Conservation (phyloP, 2,329 filamentous ascomycete genomes). For the Pseudopithomyces chartarum region DNA sequence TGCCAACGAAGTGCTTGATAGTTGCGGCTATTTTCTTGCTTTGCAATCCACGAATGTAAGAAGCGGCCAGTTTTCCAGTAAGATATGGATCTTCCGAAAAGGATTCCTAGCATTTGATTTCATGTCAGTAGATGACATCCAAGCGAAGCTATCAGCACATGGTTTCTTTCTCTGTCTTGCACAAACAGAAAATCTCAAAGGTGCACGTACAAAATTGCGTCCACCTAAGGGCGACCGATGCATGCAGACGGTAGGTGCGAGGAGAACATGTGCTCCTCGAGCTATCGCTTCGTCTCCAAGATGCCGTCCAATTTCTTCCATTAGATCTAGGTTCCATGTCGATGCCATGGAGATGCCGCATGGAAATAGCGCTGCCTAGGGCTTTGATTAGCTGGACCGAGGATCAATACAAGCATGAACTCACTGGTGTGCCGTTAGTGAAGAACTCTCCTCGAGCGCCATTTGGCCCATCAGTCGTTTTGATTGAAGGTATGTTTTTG, state of each 20-base stretch:
- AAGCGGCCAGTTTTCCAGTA: constrained; percentile 73
- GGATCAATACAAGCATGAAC: constrained; percentile 23
- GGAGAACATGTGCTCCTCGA: constrained; percentile 73
- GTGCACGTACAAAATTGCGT: constrained; percentile 68
- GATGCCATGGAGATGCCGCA: constrained; percentile 79
- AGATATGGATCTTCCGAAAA: constrained; percentile 83
- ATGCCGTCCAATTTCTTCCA: constrained; percentile 71
- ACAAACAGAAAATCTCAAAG: too few species aligned
- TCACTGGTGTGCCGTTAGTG: constrained; percentile 53
- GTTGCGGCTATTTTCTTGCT: constrained; percentile 75
- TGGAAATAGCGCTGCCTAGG: constrained; percentile 75
- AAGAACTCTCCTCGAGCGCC: constrained; percentile 73
- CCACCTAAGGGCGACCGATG: constrained; percentile 84
- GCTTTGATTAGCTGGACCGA: constrained; percentile 16
- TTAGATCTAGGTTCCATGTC: constrained; percentile 75
- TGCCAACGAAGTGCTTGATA: constrained; percentile 78
- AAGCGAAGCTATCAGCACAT: background rate
- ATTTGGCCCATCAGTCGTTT: constrained; percentile 72
- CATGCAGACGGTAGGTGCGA: constrained; percentile 81
- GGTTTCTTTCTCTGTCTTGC: too few species aligned
- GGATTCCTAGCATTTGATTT: constrained; percentile 54
- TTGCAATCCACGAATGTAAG: constrained; percentile 75
- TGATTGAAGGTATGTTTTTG: constrained; percentile 66
- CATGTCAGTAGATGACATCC: background rate
- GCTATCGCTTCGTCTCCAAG: constrained; percentile 74